These are phyloP conservation scores for Beta corolliflora DNA, from an alignment of 179 eudicot species.

Conservation along the genomic window DNA sequence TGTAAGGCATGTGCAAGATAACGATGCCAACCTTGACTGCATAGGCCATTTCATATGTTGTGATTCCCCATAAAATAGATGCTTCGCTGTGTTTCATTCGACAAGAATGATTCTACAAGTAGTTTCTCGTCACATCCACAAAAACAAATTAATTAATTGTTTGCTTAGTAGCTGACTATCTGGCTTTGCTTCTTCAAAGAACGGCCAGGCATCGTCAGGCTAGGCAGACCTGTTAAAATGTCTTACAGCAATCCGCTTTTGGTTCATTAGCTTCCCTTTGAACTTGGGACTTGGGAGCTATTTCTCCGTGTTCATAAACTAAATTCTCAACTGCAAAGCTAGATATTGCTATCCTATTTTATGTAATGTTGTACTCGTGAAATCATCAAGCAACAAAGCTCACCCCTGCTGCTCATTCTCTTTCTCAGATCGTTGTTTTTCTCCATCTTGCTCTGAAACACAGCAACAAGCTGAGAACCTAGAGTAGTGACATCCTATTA, in stretches of 20 bases:
- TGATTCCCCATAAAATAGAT: conserved; percentile 83
- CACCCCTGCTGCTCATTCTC: conserved; percentile 63
- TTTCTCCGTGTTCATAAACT: conserved; percentile 91
- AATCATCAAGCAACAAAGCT: conserved; percentile 51
- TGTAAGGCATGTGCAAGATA: conserved; percentile 75
- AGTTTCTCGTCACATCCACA: conserved; percentile 81
- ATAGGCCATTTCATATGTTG: conserved; percentile 91
- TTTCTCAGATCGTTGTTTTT: conserved; percentile 38
- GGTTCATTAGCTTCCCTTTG: conserved; percentile 81
- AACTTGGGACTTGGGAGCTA: conserved; percentile 82
- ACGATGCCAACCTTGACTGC: conserved; percentile 79
- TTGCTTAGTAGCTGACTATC: conserved; percentile 81
- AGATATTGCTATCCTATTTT: conserved; percentile 76
- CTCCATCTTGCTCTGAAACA: conserved; percentile 41
- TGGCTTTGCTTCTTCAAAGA: conserved; percentile 85
- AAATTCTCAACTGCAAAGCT: conserved; percentile 88
- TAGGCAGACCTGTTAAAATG: conserved; percentile 86
- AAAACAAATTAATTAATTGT: conserved; percentile 80
- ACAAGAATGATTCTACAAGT: conserved; percentile 84
- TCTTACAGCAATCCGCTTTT: conserved; percentile 72
- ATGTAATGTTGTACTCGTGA: conserved; percentile 65
- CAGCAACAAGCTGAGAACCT: conserved; percentile 57
- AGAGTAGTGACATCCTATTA: conserved; percentile 71
- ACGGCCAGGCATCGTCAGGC: conserved; percentile 76
- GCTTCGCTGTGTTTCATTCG: conserved; percentile 86